phyloP scores from a whole-genome alignment of 2,329 filamentous ascomycete genomes.

The Fusarium nelsonii region DNA sequence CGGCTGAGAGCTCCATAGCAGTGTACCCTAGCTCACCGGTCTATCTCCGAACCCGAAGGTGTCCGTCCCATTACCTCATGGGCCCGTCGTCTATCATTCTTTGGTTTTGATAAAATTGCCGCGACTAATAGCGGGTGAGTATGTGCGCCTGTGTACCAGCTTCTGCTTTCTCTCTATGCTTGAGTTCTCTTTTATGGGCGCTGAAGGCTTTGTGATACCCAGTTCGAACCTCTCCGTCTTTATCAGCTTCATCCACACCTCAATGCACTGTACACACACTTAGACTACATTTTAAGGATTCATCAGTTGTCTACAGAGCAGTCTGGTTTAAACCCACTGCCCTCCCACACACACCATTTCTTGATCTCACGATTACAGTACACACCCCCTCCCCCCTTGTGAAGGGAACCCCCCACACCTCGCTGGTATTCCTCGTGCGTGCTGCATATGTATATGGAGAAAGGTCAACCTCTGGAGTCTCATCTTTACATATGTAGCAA shows the following conservation, averaged over 20 bases:
- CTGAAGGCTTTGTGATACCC: constrained; percentile 44
- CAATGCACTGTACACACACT: constrained; percentile 33
- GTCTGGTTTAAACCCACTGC: constrained; percentile 39
- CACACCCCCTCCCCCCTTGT: constrained; percentile 31
- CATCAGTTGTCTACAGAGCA: constrained; percentile 38
- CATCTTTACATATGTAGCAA: constrained; percentile 48
- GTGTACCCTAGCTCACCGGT: constrained; percentile 41
- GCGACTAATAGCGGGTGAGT: constrained; percentile 36
- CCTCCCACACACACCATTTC: constrained; percentile 42
- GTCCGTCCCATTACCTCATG: constrained; percentile 25
- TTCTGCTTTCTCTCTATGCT: constrained; percentile 29
- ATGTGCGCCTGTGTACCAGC: constrained; percentile 24
- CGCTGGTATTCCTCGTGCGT: constrained; percentile 47
- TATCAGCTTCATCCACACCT: constrained; percentile 44
- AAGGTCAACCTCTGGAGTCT: constrained; percentile 41
- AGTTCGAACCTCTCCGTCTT: constrained; percentile 39
- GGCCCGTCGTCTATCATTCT: constrained; percentile 15
- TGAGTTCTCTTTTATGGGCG: constrained; percentile 27
- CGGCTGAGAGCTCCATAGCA: constrained; percentile 44
- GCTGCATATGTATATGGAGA: constrained; percentile 46
- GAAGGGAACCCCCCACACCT: constrained; percentile 38
- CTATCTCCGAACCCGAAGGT: constrained; percentile 37
- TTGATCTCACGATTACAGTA: constrained; percentile 32
- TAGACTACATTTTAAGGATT: constrained; percentile 33
- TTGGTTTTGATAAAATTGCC: constrained; percentile 22